These are phyloP conservation scores for Plasmodium yoelii DNA, from an alignment of 169 alveolate species.

Conservation along the genomic window DNA sequence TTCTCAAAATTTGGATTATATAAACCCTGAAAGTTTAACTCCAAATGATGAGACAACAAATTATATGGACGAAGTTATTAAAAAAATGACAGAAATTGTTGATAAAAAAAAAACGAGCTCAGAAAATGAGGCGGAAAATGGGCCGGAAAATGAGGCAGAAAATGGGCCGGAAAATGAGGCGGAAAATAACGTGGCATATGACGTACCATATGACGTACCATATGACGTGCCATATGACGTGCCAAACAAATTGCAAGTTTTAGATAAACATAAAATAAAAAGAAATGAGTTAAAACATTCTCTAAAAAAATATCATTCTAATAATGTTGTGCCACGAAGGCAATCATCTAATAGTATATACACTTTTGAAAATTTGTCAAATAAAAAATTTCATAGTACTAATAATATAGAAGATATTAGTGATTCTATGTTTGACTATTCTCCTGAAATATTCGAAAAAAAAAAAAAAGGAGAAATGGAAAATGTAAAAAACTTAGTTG, in stretches of 20 bases:
- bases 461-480: neutral
- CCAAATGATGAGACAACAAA: neutral
- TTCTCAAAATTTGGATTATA: no score
- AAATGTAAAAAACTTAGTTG: neutral
- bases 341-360: neutral
- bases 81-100: slow-evolving; percentile 21
- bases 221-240: no score
- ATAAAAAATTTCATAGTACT: slow-evolving; percentile 22
- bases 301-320: slow-evolving; percentile 20
- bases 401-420: neutral
- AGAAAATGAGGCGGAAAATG: no score
- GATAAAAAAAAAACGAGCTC: slow-evolving; percentile 14
- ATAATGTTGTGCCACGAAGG: neutral
- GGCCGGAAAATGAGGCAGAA: no score
- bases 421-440: neutral
- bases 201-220: no score
- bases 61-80: slow-evolving; percentile 8
- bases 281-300: slow-evolving; percentile 4
- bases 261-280: slow-evolving; percentile 9
- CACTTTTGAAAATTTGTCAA: neutral
- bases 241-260: neutral
- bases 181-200: no score
- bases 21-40: no score
- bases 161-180: no score
- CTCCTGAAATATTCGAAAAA: neutral